Conservation (phyloP, 2,329 filamentous ascomycete species). For the Mollisiaceae sp. region DNA sequence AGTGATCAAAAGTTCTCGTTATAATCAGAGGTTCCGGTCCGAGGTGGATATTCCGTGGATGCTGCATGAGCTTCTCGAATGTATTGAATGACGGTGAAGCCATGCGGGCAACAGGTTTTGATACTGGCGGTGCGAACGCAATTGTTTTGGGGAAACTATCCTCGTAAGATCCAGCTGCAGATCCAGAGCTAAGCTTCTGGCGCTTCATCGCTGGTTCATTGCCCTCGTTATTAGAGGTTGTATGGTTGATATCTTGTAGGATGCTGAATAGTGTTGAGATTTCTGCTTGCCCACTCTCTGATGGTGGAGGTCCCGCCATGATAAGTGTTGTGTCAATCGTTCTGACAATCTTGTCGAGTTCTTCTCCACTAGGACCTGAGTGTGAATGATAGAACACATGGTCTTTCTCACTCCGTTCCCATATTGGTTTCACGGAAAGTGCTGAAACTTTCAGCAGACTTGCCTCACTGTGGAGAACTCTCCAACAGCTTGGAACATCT, state of each 20-base stretch:
- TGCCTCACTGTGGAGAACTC: conserved; percentile 73
- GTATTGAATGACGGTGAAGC: conserved; percentile 57
- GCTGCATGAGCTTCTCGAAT: conserved; percentile 67
- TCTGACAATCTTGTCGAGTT: conserved; percentile 38
- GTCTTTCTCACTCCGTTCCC: not conserved
- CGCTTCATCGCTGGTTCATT: conserved; percentile 30
- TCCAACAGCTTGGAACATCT: conserved; percentile 71
- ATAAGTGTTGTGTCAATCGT: conserved; percentile 43
- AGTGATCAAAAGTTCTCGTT: conserved; percentile 65
- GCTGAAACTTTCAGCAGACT: conserved; percentile 65
- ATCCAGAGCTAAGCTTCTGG: conserved; percentile 20
- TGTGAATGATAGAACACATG: no score
- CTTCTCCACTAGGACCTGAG: not conserved
- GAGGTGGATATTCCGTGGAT: conserved; percentile 44
- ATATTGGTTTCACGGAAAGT: conserved; percentile 37
- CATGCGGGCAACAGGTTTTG: conserved; percentile 48
- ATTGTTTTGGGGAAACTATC: conserved; percentile 32
- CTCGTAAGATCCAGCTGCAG: not conserved
- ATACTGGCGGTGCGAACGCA: conserved; percentile 50
- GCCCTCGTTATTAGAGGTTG: not conserved
- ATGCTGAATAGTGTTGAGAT: conserved; percentile 64
- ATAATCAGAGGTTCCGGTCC: conserved; percentile 71
- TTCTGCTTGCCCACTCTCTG: conserved; percentile 22
- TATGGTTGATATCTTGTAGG: conserved; percentile 60
- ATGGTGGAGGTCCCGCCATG: conserved; percentile 36